Conservation (phyloP, 73 alveolate species). For the Blepharisma stoltei region DNA sequence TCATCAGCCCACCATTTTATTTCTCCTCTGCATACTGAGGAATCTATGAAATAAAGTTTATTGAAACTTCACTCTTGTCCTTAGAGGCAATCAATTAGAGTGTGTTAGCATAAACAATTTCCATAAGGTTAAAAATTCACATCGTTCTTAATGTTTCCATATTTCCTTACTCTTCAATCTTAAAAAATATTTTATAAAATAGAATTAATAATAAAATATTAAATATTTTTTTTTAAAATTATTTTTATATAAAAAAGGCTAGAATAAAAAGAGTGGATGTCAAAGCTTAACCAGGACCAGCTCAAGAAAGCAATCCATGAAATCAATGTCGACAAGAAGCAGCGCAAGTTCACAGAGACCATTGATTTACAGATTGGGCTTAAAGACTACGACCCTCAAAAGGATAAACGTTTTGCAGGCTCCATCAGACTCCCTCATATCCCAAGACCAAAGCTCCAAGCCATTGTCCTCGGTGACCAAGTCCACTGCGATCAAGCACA, state of each 20-base stretch:
- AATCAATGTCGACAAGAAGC: constrained; percentile 72
- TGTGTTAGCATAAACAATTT: no score
- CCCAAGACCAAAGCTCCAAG: constrained; percentile 97
- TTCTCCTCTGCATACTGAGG: no score
- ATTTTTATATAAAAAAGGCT: constrained; percentile 28
- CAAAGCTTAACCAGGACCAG: constrained; percentile 49
- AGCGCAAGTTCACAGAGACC: constrained; percentile 96
- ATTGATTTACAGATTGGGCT: constrained; percentile 98
- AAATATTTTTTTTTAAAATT: no score
- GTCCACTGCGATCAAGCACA: constrained; percentile 97
- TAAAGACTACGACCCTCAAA: constrained; percentile 99
- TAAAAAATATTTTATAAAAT: no score
- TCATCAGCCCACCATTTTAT: no score
- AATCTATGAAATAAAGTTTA: no score
- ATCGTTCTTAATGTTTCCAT: no score
- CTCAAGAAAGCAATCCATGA: constrained; percentile 59
- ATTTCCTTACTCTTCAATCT: no score
- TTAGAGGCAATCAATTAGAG: no score
- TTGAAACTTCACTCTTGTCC: no score
- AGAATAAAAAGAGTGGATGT: constrained; percentile 22
- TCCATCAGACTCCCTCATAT: constrained; percentile 96
- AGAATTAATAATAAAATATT: no score
- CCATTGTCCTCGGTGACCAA: constrained; percentile 99
- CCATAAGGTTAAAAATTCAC: no score
- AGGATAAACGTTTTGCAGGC: constrained; percentile 99